These are phyloP conservation scores for Neocallimastix lanati DNA, from an alignment of 192 early-diverging fungal genomes.

Conservation along the genomic window DNA sequence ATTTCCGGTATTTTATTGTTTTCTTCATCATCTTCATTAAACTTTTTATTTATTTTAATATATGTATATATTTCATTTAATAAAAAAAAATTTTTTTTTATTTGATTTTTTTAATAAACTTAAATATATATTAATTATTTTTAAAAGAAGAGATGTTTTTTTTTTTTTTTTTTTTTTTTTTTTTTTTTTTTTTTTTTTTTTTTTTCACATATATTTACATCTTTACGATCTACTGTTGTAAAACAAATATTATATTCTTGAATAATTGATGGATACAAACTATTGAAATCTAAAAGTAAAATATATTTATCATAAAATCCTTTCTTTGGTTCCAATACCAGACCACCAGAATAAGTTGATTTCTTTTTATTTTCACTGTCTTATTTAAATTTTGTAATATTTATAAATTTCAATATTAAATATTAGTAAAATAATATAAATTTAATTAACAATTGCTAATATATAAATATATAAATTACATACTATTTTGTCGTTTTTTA, in stretches of 20 bases:
- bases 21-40: constrained; percentile 1
- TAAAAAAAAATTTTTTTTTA: no score
- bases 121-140: no score
- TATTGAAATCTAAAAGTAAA: constrained; percentile 92
- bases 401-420: no score
- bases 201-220: no score
- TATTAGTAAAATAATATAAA: no score
- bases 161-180: no score
- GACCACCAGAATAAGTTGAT: constrained; percentile 81
- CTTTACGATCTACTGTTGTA: constrained; percentile 63
- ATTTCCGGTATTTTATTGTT: constrained; percentile 62
- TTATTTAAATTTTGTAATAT: not conserved
- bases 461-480: no score
- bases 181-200: no score
- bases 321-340: constrained; percentile 93
- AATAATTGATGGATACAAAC: constrained; percentile 97
- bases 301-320: constrained; percentile 94
- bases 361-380: constrained; percentile 36
- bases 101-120: no score
- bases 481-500: constrained; percentile 5
- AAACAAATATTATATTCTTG: constrained; percentile 99
- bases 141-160: no score
- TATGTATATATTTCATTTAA: no score
- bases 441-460: no score
- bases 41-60: constrained; percentile 3